These are phyloP conservation scores for Monilinia polystroma DNA, from an alignment of 2,329 filamentous ascomycete genomes.

Conservation along the genomic window DNA sequence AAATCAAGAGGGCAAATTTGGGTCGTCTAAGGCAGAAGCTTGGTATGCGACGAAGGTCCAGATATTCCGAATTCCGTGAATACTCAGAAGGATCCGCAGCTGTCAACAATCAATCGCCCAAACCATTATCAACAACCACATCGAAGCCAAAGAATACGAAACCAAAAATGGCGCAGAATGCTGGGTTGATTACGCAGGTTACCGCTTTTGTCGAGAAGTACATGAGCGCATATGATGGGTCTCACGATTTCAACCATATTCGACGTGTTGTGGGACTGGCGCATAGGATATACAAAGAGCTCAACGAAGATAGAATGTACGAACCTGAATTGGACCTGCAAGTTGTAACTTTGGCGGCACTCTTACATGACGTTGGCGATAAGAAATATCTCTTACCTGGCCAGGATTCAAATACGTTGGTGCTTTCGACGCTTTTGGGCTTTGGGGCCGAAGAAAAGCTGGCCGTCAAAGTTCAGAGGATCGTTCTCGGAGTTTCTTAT, in stretches of 20 bases:
- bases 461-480: constrained; percentile 66
- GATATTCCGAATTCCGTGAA: constrained; percentile 38
- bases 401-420: constrained; percentile 56
- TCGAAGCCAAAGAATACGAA: constrained; percentile 28
- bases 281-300: constrained; percentile 41
- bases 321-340: constrained; percentile 53
- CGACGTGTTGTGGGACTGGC: constrained; percentile 74
- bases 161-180: constrained; percentile 30
- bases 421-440: constrained; percentile 57
- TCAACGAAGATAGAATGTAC: constrained; percentile 31
- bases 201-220: constrained; percentile 65
- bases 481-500: constrained; percentile 80
- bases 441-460: constrained; percentile 59
- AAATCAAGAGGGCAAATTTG: constrained; percentile 35
- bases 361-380: constrained; percentile 89
- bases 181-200: constrained; percentile 49
- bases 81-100: constrained; percentile 28
- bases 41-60: constrained; percentile 36
- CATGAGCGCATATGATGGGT: constrained; percentile 78
- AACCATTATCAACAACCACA: constrained; percentile 12
- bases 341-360: constrained; percentile 60
- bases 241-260: constrained; percentile 87
- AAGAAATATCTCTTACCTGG: constrained; percentile 47
- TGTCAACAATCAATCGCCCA: constrained; percentile 19
- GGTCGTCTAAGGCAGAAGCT: constrained; percentile 36